Base-by-base conservation (phyloP, 805 yeast species). In the Wickerhamomyces chambardii region DNA sequence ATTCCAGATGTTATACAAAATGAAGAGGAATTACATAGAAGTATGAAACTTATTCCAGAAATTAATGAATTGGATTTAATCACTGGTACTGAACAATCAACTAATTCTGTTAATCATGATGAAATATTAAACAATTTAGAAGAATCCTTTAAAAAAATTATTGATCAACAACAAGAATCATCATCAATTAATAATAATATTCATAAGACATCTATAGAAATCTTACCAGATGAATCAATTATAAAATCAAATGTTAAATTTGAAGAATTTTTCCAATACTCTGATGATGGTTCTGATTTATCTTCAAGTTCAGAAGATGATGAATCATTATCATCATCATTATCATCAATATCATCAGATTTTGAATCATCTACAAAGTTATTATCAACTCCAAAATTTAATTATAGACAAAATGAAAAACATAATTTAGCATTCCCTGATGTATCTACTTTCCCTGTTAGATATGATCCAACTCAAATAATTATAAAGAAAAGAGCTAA, bases 401-500 rank as follows among this genome's bases (percentile, higher is more conserved):
- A 47, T 17, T 50, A 50, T 26, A 51, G 56, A 43, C 54, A 48
- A 22, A 46, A 51, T 32, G 56, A 51, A 28, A 47, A 41, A 28
- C 56, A 51, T 37, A 51, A 51, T 31, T 29, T 51, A 29, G 56
- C 56, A 9, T 51, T 51, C 33, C 48, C 54, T 14, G 56, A 51
- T 28, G 51, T 48, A 17, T 44, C 52, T 15, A 45, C 52, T 3
- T 51, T 50, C 45, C 56, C 56, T 24, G 29, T 50, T 16, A 44
- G 56, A 35, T 50, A 32, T 31, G 52, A 51, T 36, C 52, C 55
- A 19, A 36, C 35, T 14, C 18, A n/a, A 11, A 16, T 15, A 16
- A 9, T n/a, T 17, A 5, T 31, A 10, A 17, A 25, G 12, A 24
- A 15, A 14, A 25, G 14, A 9, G 12, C 21, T 10, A 8, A 11